A percentile compares a stretch with the other conserved stretches of the same genome.
Evolutionary conservation across 768 basidiomycete genomes (phyloP).

Genomic region (Sarcomyxa edulis): DNA sequence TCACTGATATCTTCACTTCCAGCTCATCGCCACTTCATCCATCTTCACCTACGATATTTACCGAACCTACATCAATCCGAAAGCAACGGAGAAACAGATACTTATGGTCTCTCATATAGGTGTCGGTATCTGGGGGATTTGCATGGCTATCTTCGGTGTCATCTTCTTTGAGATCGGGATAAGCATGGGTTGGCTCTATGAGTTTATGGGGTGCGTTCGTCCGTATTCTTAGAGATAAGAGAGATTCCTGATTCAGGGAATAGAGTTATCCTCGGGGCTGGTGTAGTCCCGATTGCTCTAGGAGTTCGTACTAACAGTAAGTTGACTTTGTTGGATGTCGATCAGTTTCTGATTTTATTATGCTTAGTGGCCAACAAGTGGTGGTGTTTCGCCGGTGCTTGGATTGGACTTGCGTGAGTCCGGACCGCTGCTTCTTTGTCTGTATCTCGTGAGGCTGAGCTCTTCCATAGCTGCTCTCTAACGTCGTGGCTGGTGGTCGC

Average conservation of each 20-base stretch:
- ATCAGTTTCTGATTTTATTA: too few relatives aligned
- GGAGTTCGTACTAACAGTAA: too few relatives aligned
- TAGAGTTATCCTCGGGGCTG: slow-evolving; percentile 78
- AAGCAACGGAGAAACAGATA: slow-evolving; percentile 71
- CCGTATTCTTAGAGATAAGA: slow-evolving; percentile 61
- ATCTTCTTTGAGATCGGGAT: slow-evolving; percentile 89
- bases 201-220: not conserved
- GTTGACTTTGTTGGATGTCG: too few relatives aligned
- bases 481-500: too few relatives aligned
- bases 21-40: slow-evolving; percentile 86
- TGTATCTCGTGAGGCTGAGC: too few relatives aligned
- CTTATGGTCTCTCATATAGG: slow-evolving; percentile 64
- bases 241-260: too few relatives aligned
- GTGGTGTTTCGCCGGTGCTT: slow-evolving; percentile 70
- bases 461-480: too few relatives aligned
- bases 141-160: slow-evolving; percentile 77
- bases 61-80: slow-evolving; percentile 75
- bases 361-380: slow-evolving; percentile 81
- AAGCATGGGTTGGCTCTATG: slow-evolving; percentile 91
- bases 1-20: too few relatives aligned
- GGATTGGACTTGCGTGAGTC: too few relatives aligned
- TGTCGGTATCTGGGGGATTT: slow-evolving; percentile 58
- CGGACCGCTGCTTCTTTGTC: too few relatives aligned
- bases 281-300: slow-evolving; percentile 81
- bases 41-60: slow-evolving; percentile 83